A percentile compares a stretch with the other conserved stretches of the same genome.
These are phyloP conservation scores for Yamadazyma paraphyllophila DNA, from an alignment of 805 yeast genomes.

Conservation along the genomic window DNA sequence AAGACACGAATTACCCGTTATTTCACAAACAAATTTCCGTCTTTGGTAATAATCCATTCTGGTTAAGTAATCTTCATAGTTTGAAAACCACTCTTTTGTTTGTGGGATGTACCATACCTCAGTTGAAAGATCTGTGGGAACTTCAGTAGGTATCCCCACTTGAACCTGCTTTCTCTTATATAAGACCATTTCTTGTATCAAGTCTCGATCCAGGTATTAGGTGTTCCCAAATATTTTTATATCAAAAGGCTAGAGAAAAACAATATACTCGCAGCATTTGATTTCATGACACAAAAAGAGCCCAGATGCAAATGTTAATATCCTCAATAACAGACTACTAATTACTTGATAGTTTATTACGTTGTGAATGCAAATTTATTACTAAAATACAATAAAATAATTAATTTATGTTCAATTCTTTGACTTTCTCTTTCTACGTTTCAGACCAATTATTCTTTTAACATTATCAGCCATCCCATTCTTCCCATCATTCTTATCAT, in stretches of 20 bases:
- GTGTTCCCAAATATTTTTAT: neutral
- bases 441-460: slow-evolving; percentile 63
- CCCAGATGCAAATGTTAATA: neutral
- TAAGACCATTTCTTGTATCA: slow-evolving; percentile 51
- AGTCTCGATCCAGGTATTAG: neutral
- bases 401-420: slow-evolving; percentile 21
- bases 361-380: neutral
- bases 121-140: slow-evolving; percentile 55
- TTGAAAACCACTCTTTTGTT: slow-evolving; percentile 84
- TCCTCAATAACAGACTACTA: neutral
- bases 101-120: slow-evolving; percentile 80
- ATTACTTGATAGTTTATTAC: neutral
- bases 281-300: slow-evolving; percentile 1
- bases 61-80: slow-evolving; percentile 71
- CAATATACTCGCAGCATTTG: slow-evolving; percentile 3
- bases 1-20: slow-evolving; percentile 88
- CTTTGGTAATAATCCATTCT: slow-evolving; percentile 71
- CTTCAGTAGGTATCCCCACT: slow-evolving; percentile 52
- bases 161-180: slow-evolving; percentile 72
- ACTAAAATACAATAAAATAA: slow-evolving; percentile 1
- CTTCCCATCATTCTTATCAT: slow-evolving; percentile 11
- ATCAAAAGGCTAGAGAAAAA: neutral
- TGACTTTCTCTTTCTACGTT: slow-evolving; percentile 63
- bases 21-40: slow-evolving; percentile 89
- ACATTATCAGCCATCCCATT: slow-evolving; percentile 52